Base-by-base conservation (phyloP, 2,329 filamentous ascomycete genomes). In the Clonostachys chloroleuca region DNA sequence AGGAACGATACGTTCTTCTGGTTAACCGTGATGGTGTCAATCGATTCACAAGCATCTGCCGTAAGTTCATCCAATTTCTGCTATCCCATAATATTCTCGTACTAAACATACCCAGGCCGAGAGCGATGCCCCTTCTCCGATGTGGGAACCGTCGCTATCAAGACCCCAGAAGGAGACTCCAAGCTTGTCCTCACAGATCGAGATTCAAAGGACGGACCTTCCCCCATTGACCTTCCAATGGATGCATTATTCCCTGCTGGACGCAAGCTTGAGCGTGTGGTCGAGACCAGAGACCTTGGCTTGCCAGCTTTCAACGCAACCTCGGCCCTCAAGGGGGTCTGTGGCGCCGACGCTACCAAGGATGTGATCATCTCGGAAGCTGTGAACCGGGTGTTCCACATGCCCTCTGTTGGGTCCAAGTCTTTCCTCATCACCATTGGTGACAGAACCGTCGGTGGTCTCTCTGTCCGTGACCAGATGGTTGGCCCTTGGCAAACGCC, bases 401-500 rank as follows among this genome's bases (percentile, higher is more conserved):
- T 97, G 45, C 92, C 94, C 17, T 81, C 92, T 2, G 94, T 97
- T 18, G 92, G 91, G n/a, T 96, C 92, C 18, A 97, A 97, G 69
- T 91, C 87, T 18, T 99, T 97, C 74, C 77, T 99, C 36, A 96
- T 99, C 60, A 97, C 94, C 2, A 99, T 97, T 55, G 92, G 88
- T 44, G 94, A 97, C 66, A 83, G 94, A 52, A 90, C 87, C 30
- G 92, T 97, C 33, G 92, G 92, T 54, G 94, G 92, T 44, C 77
- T 97, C 49, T 91, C 89, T 8, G 83, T 87, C 10, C 82, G 92
- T 53, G 94, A 97, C 62, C 94, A 97, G 66, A 92, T 97, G 82
- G 92, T 96, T 46, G 94, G 94, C 2, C 90, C 89, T 44, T 97
- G 92, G 92, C 94, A 97, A 65, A 88, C 86, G 12, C 94, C 94